phyloP scores from a whole-genome alignment of 129 eudicot species.

The Flaveria linearis region DNA sequence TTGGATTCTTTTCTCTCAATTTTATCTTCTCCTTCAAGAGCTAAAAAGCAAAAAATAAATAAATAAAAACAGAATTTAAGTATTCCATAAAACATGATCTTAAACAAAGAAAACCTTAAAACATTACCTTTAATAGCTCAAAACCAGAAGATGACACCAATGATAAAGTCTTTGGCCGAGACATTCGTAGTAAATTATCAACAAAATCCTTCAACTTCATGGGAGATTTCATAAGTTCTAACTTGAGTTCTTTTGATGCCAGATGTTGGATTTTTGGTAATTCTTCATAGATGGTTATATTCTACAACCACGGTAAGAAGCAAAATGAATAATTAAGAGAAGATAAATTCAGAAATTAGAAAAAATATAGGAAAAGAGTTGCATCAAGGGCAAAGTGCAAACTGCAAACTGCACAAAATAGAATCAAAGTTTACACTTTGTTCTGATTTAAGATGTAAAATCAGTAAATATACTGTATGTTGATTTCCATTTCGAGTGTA shows the following conservation, averaged over 20 bases:
- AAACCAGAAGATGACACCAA: slow-evolving; percentile 51
- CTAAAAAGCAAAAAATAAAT: slow-evolving; percentile 34
- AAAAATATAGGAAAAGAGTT: not conserved
- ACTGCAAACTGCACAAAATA: no score
- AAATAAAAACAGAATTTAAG: not conserved
- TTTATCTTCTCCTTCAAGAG: slow-evolving; percentile 36
- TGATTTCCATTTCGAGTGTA: not conserved
- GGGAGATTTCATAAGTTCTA: slow-evolving; percentile 45
- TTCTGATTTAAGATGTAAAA: not conserved
- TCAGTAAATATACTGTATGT: not conserved
- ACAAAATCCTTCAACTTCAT: slow-evolving; percentile 35
- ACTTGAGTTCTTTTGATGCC: slow-evolving; percentile 25
- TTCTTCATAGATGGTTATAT: slow-evolving; percentile 46
- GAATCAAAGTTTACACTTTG: no score
- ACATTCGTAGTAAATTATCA: slow-evolving; percentile 44
- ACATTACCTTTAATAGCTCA: slow-evolving; percentile 46
- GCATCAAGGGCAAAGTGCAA: no score
- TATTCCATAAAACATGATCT: not conserved
- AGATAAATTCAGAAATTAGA: slow-evolving; percentile 9
- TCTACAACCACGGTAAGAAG: slow-evolving; percentile 33
- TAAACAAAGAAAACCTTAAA: not conserved
- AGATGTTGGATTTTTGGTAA: slow-evolving; percentile 23
- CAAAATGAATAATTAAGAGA: not conserved
- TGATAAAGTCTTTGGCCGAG: slow-evolving; percentile 38
- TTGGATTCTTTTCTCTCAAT: slow-evolving; percentile 47